These are phyloP conservation scores for Phlebopus sp. DNA, from an alignment of 1,284 basidiomycete genomes.

Conservation along the genomic window DNA sequence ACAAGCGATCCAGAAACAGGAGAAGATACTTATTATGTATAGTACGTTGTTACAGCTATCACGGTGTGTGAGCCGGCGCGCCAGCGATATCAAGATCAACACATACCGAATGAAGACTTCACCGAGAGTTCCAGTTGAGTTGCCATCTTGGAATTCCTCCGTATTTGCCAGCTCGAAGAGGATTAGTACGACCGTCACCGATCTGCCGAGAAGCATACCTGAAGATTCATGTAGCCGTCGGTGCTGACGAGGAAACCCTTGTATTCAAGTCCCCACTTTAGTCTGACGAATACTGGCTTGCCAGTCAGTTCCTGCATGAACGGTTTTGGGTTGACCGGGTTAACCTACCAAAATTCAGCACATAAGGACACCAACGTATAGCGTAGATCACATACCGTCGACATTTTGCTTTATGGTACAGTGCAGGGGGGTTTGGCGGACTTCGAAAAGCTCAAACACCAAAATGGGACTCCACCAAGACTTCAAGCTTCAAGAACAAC, in stretches of 20 bases:
- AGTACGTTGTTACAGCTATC: slow-evolving; percentile 85
- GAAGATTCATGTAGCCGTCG: slow-evolving; percentile 99
- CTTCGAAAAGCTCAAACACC: slow-evolving; percentile 41
- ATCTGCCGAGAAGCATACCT: slow-evolving; percentile 52
- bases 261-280: slow-evolving; percentile 99
- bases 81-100: background rate
- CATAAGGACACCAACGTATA: slow-evolving; percentile 15
- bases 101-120: slow-evolving; percentile 96
- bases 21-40: slow-evolving; percentile 77
- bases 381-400: slow-evolving; percentile 39
- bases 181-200: slow-evolving; percentile 1
- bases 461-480: slow-evolving; percentile 6
- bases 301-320: slow-evolving; percentile 98
- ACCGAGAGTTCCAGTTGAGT: slow-evolving; percentile 93
- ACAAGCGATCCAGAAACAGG: slow-evolving; percentile 27
- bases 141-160: slow-evolving; percentile 96
- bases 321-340: slow-evolving; percentile 97
- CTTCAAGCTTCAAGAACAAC: background rate
- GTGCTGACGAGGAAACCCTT: slow-evolving; percentile 98
- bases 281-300: slow-evolving; percentile 90
- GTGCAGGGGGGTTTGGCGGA: slow-evolving; percentile 50
- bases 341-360: slow-evolving; percentile 51
- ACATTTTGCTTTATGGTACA: slow-evolving; percentile 46
- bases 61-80: slow-evolving; percentile 5
- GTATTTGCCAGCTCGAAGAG: slow-evolving; percentile 86